Base-by-base conservation (phyloP, 345 rosid species). In the Camelina hispida region DNA sequence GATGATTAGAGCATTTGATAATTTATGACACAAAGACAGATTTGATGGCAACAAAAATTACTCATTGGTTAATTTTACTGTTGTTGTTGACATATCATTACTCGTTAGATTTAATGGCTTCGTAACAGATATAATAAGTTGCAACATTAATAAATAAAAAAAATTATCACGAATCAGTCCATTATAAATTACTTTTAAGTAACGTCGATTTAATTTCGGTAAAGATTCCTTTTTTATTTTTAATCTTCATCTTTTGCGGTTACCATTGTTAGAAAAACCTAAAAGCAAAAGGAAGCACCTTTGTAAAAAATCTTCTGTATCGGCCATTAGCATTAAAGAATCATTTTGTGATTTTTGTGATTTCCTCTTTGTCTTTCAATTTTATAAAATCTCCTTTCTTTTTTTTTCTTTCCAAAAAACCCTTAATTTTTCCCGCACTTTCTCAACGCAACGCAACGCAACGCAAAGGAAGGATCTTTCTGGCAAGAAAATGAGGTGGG, bases 401-500 rank as follows among this genome's bases (percentile, higher is more conserved):
- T 25, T 25, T 25, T 28, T 28, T 28, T 25, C n/a, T n/a, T 37
- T 23, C 78, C 59, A 50, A 62, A 68, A 38, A 18, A 48, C 64
- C 56, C 65, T 47, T 46, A 23, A 62, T 28, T 55, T 83, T 80
- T 80, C 79, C 71, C 74, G 58, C 77, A 77, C 69, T 70, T 63
- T 79, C 81, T 61, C 16, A 12, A 22, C 54, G 53, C 62, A 67
- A 56, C 81, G 57, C 16, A 12, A 22, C 57, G n/a, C 16, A 12
- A 22, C 54, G 53, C 62, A 67, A 56, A 63, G 61, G 13, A 65
- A 73, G 51, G 66, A 60, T 60, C 15, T 9, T 18, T 9, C 62
- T 63, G 72, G 38, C 55, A 38, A 30, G 14, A 56, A 55, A 84
- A 90, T 89, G 97, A 86, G 88, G 76, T 92, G 96, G 97, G 94